phyloP scores from a whole-genome alignment of 2,329 filamentous ascomycete species.

The Tolypocladium tundrense region DNA sequence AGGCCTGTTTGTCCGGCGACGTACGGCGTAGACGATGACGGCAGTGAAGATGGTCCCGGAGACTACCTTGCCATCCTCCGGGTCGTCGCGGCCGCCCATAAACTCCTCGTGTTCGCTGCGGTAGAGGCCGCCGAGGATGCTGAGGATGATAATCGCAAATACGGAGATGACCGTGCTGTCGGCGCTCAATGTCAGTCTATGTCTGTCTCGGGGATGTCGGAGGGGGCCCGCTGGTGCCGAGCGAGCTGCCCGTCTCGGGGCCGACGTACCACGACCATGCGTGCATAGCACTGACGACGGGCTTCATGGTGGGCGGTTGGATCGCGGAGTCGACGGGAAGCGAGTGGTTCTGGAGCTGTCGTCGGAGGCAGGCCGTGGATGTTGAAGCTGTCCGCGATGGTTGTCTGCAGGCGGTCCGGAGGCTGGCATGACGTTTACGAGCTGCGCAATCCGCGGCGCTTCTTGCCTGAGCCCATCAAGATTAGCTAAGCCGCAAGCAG shows the following conservation, averaged over 20 bases:
- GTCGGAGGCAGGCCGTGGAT: background rate
- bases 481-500: background rate
- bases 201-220: background rate
- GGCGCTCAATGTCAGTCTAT: slow-evolving; percentile 12
- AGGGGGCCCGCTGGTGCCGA: background rate
- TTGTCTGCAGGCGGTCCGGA: background rate
- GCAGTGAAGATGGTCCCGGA: slow-evolving; percentile 80
- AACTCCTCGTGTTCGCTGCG: slow-evolving; percentile 72
- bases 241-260: background rate
- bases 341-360: background rate
- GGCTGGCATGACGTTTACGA: background rate
- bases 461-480: background rate
- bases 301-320: slow-evolving; percentile 63
- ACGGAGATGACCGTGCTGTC: slow-evolving; percentile 61
- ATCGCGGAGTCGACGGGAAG: background rate
- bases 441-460: background rate
- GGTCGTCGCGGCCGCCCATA: slow-evolving; percentile 63
- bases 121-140: slow-evolving; percentile 61
- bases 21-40: slow-evolving; percentile 79
- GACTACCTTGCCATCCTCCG: slow-evolving; percentile 64
- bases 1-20: slow-evolving; percentile 24
- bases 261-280: slow-evolving; percentile 81
- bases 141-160: slow-evolving; percentile 56
- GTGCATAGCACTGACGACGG: slow-evolving; percentile 81
- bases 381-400: background rate